phyloP scores from a whole-genome alignment of 768 basidiomycete species.

The Suillus plorans region DNA sequence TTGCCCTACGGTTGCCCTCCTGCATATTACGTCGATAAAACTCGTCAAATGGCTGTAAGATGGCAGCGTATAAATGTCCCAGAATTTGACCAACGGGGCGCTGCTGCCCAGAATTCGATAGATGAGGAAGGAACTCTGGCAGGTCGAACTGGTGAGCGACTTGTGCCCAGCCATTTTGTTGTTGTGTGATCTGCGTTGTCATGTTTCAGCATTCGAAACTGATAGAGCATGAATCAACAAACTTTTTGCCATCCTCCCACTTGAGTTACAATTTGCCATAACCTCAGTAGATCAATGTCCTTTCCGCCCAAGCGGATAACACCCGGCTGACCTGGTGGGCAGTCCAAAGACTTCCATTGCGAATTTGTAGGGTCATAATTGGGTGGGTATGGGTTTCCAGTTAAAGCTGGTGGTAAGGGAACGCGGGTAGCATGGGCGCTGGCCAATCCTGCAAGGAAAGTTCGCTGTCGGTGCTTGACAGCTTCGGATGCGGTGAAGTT shows the following conservation, averaged over 20 bases:
- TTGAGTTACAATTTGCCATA: constrained; percentile 63
- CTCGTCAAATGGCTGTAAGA: constrained; percentile 75
- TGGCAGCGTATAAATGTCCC: constrained; percentile 56
- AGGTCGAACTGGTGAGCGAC: constrained; percentile 59
- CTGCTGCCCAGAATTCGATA: constrained; percentile 45
- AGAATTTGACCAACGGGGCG: constrained; percentile 51
- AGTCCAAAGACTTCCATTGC: constrained; percentile 66
- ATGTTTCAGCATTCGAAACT: constrained; percentile 15
- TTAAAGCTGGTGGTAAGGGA: constrained; percentile 77
- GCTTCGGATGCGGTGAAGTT: constrained; percentile 31
- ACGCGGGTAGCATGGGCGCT: constrained; percentile 54
- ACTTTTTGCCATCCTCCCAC: constrained; percentile 65
- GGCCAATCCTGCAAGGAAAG: constrained; percentile 62
- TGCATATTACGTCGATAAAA: constrained; percentile 60
- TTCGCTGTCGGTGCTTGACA: constrained; percentile 54
- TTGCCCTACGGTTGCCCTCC: constrained; percentile 57
- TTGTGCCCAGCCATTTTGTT: constrained; percentile 54
- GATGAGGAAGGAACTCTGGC: constrained; percentile 50
- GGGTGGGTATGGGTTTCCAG: constrained; percentile 54
- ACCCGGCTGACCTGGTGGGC: constrained; percentile 56
- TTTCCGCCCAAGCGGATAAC: constrained; percentile 67
- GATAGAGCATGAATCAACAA: constrained; percentile 27
- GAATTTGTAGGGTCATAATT: constrained; percentile 64
- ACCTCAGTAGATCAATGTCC: constrained; percentile 73
- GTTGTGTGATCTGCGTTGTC: constrained; percentile 40